Conservation (phyloP, 345 rosid genomes). For the Eucalyptus marginata region DNA sequence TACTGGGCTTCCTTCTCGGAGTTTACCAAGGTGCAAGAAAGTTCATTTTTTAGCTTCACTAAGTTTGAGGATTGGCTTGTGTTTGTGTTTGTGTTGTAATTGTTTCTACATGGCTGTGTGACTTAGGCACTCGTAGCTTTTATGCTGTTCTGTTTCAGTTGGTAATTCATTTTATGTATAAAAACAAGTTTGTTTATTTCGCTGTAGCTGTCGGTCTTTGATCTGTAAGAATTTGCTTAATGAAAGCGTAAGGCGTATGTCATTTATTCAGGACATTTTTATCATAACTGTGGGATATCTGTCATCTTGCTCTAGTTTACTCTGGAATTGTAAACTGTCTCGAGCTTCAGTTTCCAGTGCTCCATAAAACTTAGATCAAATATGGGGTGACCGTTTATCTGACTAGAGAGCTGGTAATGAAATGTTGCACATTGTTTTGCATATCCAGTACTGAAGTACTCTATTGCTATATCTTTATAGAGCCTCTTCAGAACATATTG, state of each 20-base stretch:
- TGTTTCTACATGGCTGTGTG: not conserved
- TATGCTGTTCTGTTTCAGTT: not conserved
- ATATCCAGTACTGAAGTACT: not conserved
- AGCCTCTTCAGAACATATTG: not conserved
- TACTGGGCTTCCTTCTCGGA: not conserved
- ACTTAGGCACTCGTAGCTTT: not conserved
- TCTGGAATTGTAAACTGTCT: not conserved
- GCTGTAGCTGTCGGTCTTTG: not conserved
- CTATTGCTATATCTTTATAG: not conserved
- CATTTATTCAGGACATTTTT: not conserved
- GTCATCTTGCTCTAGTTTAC: not conserved
- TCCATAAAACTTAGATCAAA: not conserved
- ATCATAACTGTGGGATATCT: not conserved
- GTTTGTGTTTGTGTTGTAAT: not conserved
- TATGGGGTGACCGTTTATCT: not conserved
- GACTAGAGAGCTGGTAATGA: not conserved
- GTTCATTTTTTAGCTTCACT: not conserved
- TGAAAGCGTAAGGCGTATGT: not conserved
- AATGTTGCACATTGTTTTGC: not conserved
- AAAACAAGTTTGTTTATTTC: not conserved
- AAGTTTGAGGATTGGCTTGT: not conserved
- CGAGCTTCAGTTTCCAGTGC: not conserved
- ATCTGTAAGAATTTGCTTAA: not conserved
- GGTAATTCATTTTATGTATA: not conserved
- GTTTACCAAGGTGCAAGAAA: not conserved